Evolutionary conservation across 805 yeast species (phyloP).

Genomic region (Schwanniomyces pseudopolymorphus): DNA sequence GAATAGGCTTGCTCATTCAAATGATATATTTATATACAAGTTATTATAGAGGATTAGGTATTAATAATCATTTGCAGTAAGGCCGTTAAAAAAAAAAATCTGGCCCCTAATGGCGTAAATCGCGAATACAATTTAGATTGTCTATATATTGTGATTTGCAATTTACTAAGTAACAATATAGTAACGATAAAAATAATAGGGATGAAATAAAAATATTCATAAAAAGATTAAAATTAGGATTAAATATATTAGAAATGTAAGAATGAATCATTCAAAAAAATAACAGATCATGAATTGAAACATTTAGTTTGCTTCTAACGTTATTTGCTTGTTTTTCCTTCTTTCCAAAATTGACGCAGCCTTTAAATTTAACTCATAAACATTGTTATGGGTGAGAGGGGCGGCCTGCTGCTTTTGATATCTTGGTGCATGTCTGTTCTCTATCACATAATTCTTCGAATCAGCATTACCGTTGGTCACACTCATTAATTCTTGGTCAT

Average conservation of each 20-base stretch:
- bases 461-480: neutral
- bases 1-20: neutral
- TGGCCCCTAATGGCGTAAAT: neutral
- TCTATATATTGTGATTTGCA: no score
- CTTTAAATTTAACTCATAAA: constrained; percentile 47
- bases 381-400: constrained; percentile 10
- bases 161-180: no score
- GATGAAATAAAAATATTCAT: neutral
- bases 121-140: neutral
- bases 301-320: constrained; percentile 4
- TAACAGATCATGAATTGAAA: neutral
- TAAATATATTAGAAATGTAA: neutral
- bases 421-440: constrained; percentile 9
- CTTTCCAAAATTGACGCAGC: constrained; percentile 57
- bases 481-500: constrained; percentile 8
- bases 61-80: constrained; percentile 1
- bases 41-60: neutral
- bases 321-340: constrained; percentile 23
- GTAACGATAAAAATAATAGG: no score
- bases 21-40: neutral
- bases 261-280: neutral
- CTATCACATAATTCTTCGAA: constrained; percentile 10
- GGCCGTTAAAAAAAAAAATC: no score
- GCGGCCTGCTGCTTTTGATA: constrained; percentile 6
- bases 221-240: neutral